Conservation (phyloP, 176 grass and related monocot genomes). For the Raddia guianensis region DNA sequence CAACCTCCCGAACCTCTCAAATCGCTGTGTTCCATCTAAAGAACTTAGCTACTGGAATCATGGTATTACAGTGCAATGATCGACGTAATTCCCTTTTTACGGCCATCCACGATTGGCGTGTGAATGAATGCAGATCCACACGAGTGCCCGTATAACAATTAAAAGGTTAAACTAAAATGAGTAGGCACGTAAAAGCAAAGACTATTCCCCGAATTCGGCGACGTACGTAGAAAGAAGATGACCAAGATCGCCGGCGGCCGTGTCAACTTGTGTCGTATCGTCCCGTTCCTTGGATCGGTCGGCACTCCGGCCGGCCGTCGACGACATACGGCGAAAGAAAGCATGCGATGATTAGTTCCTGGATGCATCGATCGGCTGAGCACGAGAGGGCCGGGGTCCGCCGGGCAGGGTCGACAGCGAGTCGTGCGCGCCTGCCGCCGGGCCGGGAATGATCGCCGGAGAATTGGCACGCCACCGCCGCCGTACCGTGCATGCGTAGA, state of each 20-base stretch:
- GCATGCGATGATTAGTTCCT: conserved; percentile 16
- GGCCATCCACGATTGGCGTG: not conserved
- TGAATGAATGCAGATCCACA: not conserved
- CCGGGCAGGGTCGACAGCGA: conserved; percentile 8
- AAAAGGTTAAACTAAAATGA: not conserved
- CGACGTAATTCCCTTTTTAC: not conserved
- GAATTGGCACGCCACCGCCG: not conserved
- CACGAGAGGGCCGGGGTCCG: not conserved
- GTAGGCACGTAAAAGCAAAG: not conserved
- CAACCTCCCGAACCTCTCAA: too few species aligned
- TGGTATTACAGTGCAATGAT: too few species aligned
- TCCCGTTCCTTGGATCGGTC: not conserved
- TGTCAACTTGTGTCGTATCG: not conserved
- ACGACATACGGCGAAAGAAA: conserved; percentile 12
- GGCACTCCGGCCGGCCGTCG: not conserved
- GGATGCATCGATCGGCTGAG: not conserved
- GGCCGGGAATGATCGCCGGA: conserved; percentile 24
- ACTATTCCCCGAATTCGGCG: not conserved
- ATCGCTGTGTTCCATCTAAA: too few species aligned
- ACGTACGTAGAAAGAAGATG: not conserved
- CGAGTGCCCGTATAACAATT: not conserved
- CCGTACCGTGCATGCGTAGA: not conserved
- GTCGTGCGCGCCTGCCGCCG: not conserved
- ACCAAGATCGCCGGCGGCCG: not conserved
- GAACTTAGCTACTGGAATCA: too few species aligned